Base-by-base conservation (phyloP, 139 green algal genomes). In the Chlamydomonas eustigma region DNA sequence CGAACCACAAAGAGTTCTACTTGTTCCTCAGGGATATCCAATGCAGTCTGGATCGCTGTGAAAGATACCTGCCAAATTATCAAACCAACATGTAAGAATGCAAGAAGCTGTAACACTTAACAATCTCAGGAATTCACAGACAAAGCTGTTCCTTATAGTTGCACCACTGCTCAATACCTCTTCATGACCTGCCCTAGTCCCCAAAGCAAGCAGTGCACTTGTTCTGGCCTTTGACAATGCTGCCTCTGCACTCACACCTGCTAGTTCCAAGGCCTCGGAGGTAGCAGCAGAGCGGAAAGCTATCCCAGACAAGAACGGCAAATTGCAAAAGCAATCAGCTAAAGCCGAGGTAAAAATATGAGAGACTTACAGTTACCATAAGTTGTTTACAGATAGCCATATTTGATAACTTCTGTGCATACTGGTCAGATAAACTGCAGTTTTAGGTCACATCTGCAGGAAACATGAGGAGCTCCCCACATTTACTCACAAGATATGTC, bases 1-100 rank as follows among this genome's bases (percentile, higher is more conserved):
- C 73, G 50, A 1, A 90, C 80, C 1, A 90, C 69, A 78, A 78
- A 90, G 1, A 51, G 25, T 77, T 86, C 79, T 6, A 89, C 84
- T 69, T 82, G 75, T 24, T 86, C 81, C 4, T 74, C 36, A 24
- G 69, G 4, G n/a, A 90, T 80, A 64, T 87, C 85, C 52, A 90
- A 73, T 1, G 81, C 81, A 8, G 31, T 31, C 28, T 72, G 65
- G 65, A 72, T 72, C 8, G 36, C 37, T 18, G 68, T 12, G 24
- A 75, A 75, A n/a, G 71, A 33, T 31, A 76, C 33, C 69, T 58
- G 44, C n/a, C n/a, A n/a, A n/a, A n/a, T n/a, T n/a, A n/a, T n/a
- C n/a, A n/a, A n/a, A n/a, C n/a, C n/a, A n/a, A n/a, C n/a, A n/a
- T n/a, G n/a, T n/a, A n/a, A n/a, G n/a, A n/a, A 58, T 58, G 44